A percentile compares a stretch with the other conserved stretches of the same genome.
Conservation (phyloP, 108 stramenopile genomes). For the Aurantiochytrium sp. region DNA sequence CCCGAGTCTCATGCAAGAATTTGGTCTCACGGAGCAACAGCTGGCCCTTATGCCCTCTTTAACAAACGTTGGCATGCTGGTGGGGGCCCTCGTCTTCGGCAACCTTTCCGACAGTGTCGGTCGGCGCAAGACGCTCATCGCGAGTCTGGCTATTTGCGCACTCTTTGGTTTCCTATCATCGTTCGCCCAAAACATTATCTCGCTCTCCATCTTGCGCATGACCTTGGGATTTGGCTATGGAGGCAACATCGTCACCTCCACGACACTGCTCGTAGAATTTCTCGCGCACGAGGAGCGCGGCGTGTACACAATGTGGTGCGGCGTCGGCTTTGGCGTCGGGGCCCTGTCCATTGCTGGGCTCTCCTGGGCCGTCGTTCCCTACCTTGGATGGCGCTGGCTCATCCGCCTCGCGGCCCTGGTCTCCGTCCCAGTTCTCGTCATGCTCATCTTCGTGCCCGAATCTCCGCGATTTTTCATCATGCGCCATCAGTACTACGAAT, state of each 20-base stretch:
- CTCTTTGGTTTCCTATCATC: neutral
- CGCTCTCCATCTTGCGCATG: neutral
- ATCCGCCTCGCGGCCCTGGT: neutral
- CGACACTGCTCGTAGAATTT: neutral
- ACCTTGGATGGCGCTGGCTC: neutral
- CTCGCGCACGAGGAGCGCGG: neutral
- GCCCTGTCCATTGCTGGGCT: neutral
- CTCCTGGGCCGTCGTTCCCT: neutral
- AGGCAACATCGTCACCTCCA: neutral
- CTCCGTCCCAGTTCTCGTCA: neutral
- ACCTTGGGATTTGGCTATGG: neutral
- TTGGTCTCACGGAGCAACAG: neutral
- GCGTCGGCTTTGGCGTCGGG: neutral
- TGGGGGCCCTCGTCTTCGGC: neutral
- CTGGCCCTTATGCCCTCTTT: neutral
- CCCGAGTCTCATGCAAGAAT: neutral
- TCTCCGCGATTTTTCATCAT: neutral
- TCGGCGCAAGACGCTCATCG: neutral
- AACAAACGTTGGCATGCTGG: neutral
- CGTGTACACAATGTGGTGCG: neutral
- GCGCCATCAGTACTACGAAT: neutral
- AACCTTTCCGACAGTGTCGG: neutral
- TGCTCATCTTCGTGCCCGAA: neutral
- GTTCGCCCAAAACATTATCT: neutral
- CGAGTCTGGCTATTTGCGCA: neutral